Evolutionary conservation across 192 early-diverging fungal genomes (phyloP).

Genomic region (Glomus cerebriforme): DNA sequence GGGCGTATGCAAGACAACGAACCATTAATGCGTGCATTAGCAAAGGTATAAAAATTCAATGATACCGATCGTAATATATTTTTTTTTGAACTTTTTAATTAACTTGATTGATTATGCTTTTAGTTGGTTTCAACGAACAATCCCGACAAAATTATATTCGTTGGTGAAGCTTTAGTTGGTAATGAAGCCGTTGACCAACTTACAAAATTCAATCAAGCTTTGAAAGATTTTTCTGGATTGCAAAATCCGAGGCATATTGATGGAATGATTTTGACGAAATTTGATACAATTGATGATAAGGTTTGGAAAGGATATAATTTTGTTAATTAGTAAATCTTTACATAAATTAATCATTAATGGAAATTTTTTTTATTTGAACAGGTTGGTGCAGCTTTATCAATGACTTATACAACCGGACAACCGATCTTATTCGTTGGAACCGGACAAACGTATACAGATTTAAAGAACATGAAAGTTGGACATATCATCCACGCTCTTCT

Average conservation of each 20-base stretch:
- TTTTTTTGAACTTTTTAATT: not conserved
- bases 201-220: conserved; percentile 92
- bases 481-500: conserved; percentile 74
- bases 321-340: not conserved
- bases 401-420: conserved; percentile 95
- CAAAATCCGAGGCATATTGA: conserved; percentile 88
- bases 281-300: conserved; percentile 96
- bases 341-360: not conserved
- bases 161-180: conserved; percentile 95
- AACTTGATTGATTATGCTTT: not conserved
- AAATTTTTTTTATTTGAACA: conserved; percentile 27
- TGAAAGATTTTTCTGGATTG: conserved; percentile 85
- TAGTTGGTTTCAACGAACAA: conserved; percentile 84
- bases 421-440: conserved; percentile 97
- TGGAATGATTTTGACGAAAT: conserved; percentile 94
- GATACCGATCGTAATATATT: not conserved
- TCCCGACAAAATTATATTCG: conserved; percentile 97
- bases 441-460: conserved; percentile 95
- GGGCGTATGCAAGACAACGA: conserved; percentile 99
- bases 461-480: conserved; percentile 81
- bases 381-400: conserved; percentile 92
- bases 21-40: conserved; percentile 93
- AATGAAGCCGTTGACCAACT: conserved; percentile 97
- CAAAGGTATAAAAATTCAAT: conserved; percentile 64
- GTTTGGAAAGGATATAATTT: conserved; percentile 36